Evolutionary conservation across 768 basidiomycete species (phyloP), one percentile per base, ranked within the genome.

Genomic region (Amanita rubescens): DNA sequence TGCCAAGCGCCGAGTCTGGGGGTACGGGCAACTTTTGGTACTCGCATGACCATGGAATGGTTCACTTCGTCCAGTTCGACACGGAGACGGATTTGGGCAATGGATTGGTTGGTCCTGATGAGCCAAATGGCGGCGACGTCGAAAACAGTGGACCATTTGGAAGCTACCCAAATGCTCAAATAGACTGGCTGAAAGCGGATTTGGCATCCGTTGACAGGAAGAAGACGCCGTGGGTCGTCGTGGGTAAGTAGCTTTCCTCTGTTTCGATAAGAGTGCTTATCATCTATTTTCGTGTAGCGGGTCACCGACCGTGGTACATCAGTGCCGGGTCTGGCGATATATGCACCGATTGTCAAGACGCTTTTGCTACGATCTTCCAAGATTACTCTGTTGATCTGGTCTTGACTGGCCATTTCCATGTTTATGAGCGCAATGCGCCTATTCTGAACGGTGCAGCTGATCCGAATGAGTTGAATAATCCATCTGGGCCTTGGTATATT

Each of bases 11-110:
- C 0, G 54, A 60, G 41, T 62, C 60, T 2, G 49, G 43, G 6
- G 60, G 60, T 10, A 53, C 55, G 3, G 59, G 58, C 22, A 62
- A 59, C 30, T 62, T 62, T 55, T 62, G 60, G 60, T 62, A 58
- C 44, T 58, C 61, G 0, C 60, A 60, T 53, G 59, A 62, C 43
- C 54, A 62, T 17, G 59, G 61, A 6, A 58, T 62, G 57, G 55
- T 55, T 5, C 61, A 60, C 45, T 60, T 49, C 27, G 48, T 62
- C 42, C 57, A 58, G 30, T 24, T 62, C 22, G 55, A 60, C 44
- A 58, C 61, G 5, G 61, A 62, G 51, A 62, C 61, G 8, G 61
- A 62, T 54, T 42, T 62, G 17, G 57, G 59, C 14, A 53, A 58
- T 25, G 55, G 57, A 1, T 42, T 60, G 19, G 11, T 60, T 19